These are phyloP conservation scores for Podospora conica DNA, from an alignment of 495 filamentous ascomycete genomes.

Conservation along the genomic window DNA sequence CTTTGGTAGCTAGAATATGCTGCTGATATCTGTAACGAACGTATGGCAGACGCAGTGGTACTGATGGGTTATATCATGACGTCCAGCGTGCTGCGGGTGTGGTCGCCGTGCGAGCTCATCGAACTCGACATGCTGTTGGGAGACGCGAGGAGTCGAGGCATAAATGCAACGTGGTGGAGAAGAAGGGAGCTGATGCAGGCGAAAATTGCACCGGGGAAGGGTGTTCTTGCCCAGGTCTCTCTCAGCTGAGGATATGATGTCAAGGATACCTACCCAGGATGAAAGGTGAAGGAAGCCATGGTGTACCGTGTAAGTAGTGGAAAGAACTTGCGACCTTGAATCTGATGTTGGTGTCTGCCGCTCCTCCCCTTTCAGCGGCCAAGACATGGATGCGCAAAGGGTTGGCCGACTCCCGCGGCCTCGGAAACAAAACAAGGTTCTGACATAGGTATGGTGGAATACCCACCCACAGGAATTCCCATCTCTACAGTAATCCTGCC, in stretches of 20 bases:
- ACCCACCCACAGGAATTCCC: too few species aligned
- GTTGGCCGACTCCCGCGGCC: neutral
- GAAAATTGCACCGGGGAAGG: neutral
- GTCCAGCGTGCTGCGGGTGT: neutral
- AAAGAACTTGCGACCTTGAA: neutral
- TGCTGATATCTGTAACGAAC: neutral
- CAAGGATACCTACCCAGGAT: too few species aligned
- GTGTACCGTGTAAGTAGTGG: too few species aligned
- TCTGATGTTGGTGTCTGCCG: neutral
- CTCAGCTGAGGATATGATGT: too few species aligned
- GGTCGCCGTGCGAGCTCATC: neutral
- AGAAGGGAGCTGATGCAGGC: neutral
- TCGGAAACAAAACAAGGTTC: neutral
- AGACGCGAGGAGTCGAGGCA: neutral
- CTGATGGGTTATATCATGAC: neutral
- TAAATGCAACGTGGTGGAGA: neutral
- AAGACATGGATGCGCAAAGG: neutral
- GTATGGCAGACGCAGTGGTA: neutral
- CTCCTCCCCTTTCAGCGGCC: neutral
- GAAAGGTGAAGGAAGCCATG: too few species aligned
- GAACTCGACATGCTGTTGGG: neutral
- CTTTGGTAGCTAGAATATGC: neutral
- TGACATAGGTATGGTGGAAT: neutral
- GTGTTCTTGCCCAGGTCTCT: neutral
- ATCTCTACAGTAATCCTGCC: too few species aligned